These are phyloP conservation scores for Calonectria ilicicola DNA, from an alignment of 2,329 filamentous ascomycete genomes.

Conservation along the genomic window DNA sequence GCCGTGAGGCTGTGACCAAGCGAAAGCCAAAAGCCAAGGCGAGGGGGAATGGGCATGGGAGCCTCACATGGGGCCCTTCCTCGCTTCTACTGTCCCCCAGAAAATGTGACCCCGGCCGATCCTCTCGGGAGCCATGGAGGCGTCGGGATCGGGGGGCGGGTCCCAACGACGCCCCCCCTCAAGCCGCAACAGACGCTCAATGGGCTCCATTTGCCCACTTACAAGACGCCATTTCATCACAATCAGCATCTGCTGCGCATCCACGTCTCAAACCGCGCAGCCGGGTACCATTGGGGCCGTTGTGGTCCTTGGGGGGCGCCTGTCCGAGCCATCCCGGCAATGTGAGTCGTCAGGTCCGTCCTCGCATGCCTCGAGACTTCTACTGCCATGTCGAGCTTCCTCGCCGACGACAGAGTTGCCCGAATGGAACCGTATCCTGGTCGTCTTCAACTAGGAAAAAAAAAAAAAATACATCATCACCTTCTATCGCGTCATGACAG, in stretches of 20 bases:
- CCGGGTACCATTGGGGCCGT: not conserved
- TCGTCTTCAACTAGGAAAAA: not conserved
- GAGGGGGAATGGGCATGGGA: not conserved
- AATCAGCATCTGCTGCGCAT: not conserved
- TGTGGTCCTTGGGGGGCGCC: not conserved
- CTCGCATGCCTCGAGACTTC: not conserved
- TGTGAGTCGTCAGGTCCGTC: not conserved
- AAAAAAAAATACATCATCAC: not conserved
- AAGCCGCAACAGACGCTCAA: not conserved
- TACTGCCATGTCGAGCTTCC: not conserved
- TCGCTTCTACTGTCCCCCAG: not conserved
- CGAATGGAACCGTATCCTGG: not conserved
- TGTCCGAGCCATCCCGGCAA: not conserved
- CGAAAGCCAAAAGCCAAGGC: no score
- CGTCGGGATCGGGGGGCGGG: conserved; percentile 31
- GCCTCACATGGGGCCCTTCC: not conserved
- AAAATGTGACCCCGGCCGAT: conserved; percentile 27
- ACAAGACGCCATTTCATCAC: not conserved
- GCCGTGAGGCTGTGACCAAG: not conserved
- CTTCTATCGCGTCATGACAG: not conserved
- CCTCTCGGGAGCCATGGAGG: conserved; percentile 29
- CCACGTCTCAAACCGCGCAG: not conserved
- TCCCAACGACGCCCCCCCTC: not conserved
- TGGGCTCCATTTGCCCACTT: not conserved
- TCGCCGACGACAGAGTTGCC: not conserved